phyloP scores from a whole-genome alignment of 805 yeast species.

The Hanseniaspora lindneri region DNA sequence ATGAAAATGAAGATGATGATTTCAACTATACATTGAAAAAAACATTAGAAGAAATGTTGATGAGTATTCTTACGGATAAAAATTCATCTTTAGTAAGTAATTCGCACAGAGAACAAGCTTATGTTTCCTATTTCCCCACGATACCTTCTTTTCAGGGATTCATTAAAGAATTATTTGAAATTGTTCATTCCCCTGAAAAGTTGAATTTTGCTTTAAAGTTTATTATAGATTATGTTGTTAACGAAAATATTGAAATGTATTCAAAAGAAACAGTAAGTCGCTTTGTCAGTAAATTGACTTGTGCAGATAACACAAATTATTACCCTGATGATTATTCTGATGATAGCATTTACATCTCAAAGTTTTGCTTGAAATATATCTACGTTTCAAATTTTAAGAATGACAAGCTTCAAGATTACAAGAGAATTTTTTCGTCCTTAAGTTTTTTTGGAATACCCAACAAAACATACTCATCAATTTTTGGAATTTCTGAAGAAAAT shows the following conservation, averaged over 20 bases:
- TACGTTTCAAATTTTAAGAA: not conserved
- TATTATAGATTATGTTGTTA: conserved; percentile 2
- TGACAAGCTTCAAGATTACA: not conserved
- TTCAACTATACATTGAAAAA: not conserved
- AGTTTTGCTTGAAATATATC: conserved; percentile 5
- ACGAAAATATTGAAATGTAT: not conserved
- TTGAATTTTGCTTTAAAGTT: conserved; percentile 5
- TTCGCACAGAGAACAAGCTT: too few relatives aligned
- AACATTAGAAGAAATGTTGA: not conserved
- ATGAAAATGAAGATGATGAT: not conserved
- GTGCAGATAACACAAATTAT: not conserved
- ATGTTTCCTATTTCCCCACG: not conserved
- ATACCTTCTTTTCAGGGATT: not conserved
- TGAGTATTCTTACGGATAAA: too few relatives aligned
- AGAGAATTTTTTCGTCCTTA: not conserved
- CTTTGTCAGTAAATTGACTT: not conserved
- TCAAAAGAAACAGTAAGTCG: not conserved
- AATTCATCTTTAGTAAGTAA: too few relatives aligned
- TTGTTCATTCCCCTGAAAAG: conserved; percentile 12
- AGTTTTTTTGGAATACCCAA: too few relatives aligned
- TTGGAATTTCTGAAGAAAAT: too few relatives aligned
- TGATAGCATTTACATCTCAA: conserved; percentile 1
- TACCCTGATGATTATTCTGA: conserved; percentile 11
- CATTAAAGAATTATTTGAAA: conserved; percentile 12
- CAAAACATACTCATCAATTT: too few relatives aligned